phyloP scores from a whole-genome alignment of 2,329 filamentous ascomycete genomes.

The Scytalidium sp. region DNA sequence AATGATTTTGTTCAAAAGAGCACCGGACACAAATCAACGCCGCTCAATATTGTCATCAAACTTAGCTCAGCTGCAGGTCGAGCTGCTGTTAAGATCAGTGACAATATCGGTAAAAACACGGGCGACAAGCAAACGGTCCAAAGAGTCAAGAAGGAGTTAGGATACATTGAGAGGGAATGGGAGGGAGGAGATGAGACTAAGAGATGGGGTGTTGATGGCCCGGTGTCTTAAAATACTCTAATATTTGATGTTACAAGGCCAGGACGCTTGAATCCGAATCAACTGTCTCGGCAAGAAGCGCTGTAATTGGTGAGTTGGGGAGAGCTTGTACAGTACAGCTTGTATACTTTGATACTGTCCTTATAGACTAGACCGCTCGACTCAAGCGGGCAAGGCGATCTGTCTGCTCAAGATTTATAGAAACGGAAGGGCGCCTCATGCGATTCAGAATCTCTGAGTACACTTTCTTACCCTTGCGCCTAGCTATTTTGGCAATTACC shows the following conservation, averaged over 20 bases:
- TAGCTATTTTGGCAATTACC: not conserved
- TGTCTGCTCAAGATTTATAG: no score
- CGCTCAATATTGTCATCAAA: conserved; percentile 98
- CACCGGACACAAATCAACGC: conserved; percentile 78
- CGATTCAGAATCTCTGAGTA: no score
- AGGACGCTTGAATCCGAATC: not conserved
- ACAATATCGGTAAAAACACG: conserved; percentile 89
- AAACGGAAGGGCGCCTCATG: no score
- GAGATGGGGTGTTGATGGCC: conserved; percentile 66
- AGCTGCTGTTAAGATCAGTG: conserved; percentile 86
- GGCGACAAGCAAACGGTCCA: conserved; percentile 77
- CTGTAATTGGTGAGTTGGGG: not conserved
- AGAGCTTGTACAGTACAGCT: not conserved
- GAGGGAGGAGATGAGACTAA: conserved; percentile 77
- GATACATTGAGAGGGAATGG: conserved; percentile 86
- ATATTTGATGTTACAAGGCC: not conserved
- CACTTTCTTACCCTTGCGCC: no score
- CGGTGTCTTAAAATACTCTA: not conserved
- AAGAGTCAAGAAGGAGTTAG: conserved; percentile 79
- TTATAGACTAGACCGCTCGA: not conserved
- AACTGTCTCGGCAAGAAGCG: not conserved
- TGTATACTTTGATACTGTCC: no score
- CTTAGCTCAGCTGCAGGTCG: conserved; percentile 79
- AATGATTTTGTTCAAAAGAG: conserved; percentile 81
- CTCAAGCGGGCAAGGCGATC: not conserved